These are phyloP conservation scores for Prunella vulgaris DNA, from an alignment of 257 asterid species.

Conservation along the genomic window DNA sequence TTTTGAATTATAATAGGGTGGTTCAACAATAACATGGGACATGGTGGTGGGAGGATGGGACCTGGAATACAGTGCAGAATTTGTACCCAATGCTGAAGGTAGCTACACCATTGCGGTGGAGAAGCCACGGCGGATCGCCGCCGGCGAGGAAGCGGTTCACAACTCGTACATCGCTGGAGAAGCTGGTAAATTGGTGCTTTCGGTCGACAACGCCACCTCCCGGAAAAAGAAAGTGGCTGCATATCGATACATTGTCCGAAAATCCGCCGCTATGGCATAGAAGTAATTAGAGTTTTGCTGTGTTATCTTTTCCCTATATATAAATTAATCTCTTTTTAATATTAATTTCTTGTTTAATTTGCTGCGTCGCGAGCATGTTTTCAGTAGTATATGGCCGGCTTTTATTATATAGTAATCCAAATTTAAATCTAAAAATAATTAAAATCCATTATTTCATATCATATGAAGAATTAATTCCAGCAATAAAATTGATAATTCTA, in stretches of 20 bases:
- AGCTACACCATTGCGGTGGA: conserved; percentile 85
- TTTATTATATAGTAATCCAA: neutral
- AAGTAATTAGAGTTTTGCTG: neutral
- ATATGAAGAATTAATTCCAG: no score
- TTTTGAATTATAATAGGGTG: conserved; percentile 34
- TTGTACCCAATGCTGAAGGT: conserved; percentile 52
- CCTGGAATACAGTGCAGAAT: conserved; percentile 71
- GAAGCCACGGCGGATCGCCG: conserved; percentile 50
- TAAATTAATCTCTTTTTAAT: neutral
- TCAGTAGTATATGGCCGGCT: neutral
- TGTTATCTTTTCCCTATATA: neutral
- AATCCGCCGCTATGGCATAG: conserved; percentile 25
- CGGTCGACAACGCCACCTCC: conserved; percentile 66
- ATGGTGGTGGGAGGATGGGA: conserved; percentile 95
- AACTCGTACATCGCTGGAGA: conserved; percentile 52
- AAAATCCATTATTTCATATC: no score
- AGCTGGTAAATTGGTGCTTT: conserved; percentile 79
- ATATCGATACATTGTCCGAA: conserved; percentile 65
- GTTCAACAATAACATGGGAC: conserved; percentile 84
- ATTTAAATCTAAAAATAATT: neutral
- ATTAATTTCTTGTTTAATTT: neutral
- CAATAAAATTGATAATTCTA: no score
- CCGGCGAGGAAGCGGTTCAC: conserved; percentile 55
- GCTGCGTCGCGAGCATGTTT: neutral
- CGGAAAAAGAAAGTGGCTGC: conserved; percentile 81